These are phyloP conservation scores for Populus hybrid DNA, from an alignment of 441 rosid genomes.

Conservation along the genomic window DNA sequence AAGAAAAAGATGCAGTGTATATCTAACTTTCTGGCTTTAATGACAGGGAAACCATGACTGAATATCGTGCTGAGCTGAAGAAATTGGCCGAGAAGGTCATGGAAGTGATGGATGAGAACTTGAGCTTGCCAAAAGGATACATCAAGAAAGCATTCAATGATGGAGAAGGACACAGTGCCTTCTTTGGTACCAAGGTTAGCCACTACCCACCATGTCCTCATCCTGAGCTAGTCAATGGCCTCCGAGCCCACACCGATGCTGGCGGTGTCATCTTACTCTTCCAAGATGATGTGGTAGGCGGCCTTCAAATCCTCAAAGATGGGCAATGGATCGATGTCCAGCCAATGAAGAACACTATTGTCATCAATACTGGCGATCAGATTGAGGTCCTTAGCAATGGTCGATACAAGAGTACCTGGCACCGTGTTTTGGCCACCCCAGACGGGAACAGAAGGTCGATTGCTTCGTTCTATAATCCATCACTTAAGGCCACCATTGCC, in stretches of 20 bases:
- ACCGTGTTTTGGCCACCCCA: conserved; percentile 48
- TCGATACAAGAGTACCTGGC: conserved; percentile 82
- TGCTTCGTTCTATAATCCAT: conserved; percentile 88
- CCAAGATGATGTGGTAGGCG: conserved; percentile 74
- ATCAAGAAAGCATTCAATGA: conserved; percentile 56
- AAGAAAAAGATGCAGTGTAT: background rate
- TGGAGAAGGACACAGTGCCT: conserved; percentile 51
- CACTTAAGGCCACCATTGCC: conserved; percentile 63
- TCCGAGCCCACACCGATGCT: conserved; percentile 89
- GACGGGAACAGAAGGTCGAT: conserved; percentile 73
- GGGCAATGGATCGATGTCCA: conserved; percentile 81
- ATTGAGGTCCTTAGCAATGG: conserved; percentile 88
- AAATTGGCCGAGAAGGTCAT: conserved; percentile 60
- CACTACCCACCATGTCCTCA: conserved; percentile 92
- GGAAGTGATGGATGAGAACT: conserved; percentile 88
- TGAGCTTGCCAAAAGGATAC: conserved; percentile 62
- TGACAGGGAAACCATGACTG: conserved; percentile 67
- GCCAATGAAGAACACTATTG: conserved; percentile 63
- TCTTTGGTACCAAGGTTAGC: conserved; percentile 91
- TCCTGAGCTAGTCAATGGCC: conserved; percentile 67
- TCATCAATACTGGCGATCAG: conserved; percentile 92
- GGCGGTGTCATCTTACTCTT: conserved; percentile 82
- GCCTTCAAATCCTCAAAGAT: conserved; percentile 82
- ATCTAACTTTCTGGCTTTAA: conserved; percentile 10
- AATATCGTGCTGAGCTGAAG: conserved; percentile 62